Evolutionary conservation across 305 asterid genomes (phyloP).

Genomic region (Fraxinus sp.): DNA sequence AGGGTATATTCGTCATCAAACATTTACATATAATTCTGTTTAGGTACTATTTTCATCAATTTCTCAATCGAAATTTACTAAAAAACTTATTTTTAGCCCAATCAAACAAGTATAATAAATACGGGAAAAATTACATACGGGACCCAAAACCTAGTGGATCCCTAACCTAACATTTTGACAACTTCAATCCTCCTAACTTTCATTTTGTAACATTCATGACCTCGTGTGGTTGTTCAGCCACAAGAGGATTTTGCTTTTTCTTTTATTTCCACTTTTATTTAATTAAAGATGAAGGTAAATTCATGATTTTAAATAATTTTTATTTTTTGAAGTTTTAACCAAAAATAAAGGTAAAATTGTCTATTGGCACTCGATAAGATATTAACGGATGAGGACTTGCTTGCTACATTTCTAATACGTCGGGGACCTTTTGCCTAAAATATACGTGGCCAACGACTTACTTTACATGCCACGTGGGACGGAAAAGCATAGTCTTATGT

Average conservation of each 20-base stretch:
- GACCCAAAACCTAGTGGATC: not conserved
- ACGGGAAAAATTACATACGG: not conserved
- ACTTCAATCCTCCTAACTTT: not conserved
- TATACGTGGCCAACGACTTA: too few relatives aligned
- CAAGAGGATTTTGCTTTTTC: not conserved
- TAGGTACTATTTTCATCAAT: too few relatives aligned
- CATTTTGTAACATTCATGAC: not conserved
- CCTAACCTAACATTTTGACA: not conserved
- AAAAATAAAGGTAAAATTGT: not conserved
- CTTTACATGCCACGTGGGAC: too few relatives aligned
- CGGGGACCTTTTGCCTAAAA: not conserved
- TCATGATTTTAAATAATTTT: not conserved
- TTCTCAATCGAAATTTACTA: too few relatives aligned
- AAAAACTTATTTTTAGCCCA: too few relatives aligned
- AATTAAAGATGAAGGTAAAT: not conserved
- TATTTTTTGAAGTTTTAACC: not conserved
- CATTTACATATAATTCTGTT: too few relatives aligned
- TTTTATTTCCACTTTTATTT: not conserved
- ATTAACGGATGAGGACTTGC: not conserved
- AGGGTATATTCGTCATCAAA: too few relatives aligned
- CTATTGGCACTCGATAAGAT: not conserved
- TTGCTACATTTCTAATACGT: not conserved
- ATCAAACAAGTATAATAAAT: too few relatives aligned
- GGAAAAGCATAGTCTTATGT: too few relatives aligned
- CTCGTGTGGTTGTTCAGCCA: not conserved